Evolutionary conservation across 306 rosid genomes (phyloP).

Genomic region (Prunus campanulata): DNA sequence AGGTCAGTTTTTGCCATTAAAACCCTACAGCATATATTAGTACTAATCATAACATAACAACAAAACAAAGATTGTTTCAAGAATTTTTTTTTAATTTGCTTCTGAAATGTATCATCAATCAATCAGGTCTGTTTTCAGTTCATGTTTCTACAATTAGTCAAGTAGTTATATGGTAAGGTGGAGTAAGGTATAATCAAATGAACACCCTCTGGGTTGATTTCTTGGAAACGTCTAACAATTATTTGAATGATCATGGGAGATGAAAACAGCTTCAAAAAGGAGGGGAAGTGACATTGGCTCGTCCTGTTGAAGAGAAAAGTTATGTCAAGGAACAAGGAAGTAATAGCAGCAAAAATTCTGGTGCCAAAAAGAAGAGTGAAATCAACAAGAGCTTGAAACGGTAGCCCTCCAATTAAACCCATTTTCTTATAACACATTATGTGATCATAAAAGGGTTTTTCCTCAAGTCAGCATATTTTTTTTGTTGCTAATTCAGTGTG

Average conservation of each 20-base stretch:
- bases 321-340: constrained; percentile 31
- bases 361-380: constrained; percentile 28
- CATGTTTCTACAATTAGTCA: not conserved
- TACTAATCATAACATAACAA: too few species aligned
- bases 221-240: not conserved
- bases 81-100: too few species aligned
- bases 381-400: constrained; percentile 71
- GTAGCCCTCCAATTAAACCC: constrained; percentile 29
- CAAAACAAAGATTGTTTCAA: too few species aligned
- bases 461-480: not conserved
- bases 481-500: constrained; percentile 46
- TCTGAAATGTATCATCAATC: not conserved
- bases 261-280: constrained; percentile 75
- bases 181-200: too few species aligned
- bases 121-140: not conserved
- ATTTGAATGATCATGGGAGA: not conserved
- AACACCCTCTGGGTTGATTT: not conserved
- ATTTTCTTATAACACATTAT: not conserved
- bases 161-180: too few species aligned
- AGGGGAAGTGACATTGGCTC: constrained; percentile 67
- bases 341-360: not conserved
- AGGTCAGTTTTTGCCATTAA: constrained; percentile 41
- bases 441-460: not conserved
- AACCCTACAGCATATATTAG: not conserved
- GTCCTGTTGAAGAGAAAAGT: constrained; percentile 33